Percentiles rank a stretch among this genome's conserved stretches.
Conservation (phyloP, 2,329 filamentous ascomycete species). For the Elsinoe fawcettii region DNA sequence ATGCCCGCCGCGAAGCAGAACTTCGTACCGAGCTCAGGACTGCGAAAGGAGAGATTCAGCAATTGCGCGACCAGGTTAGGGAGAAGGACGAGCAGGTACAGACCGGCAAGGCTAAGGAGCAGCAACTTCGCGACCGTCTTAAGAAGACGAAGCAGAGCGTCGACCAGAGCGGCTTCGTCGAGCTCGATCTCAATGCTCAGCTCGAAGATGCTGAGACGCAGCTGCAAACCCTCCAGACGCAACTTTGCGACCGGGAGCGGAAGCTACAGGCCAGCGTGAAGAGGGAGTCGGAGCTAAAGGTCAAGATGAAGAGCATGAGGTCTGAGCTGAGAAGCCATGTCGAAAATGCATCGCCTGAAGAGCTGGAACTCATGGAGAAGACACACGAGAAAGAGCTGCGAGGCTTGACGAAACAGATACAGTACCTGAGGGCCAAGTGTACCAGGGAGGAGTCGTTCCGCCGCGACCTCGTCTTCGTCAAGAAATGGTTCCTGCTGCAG, state of each 20-base stretch:
- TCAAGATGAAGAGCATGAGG: conserved; percentile 25
- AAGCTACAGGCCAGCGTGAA: conserved; percentile 25
- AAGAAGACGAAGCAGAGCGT: conserved; percentile 22
- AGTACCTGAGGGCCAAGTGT: conserved; percentile 78
- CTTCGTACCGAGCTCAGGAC: conserved; percentile 31
- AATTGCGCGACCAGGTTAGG: conserved; percentile 31
- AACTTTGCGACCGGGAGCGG: conserved; percentile 28
- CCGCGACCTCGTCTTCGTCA: conserved; percentile 73
- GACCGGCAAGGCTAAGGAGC: conserved; percentile 33
- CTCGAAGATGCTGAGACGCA: conserved; percentile 35
- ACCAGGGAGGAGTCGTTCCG: conserved; percentile 74
- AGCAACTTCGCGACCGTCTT: conserved; percentile 31
- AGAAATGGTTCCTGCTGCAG: conserved; percentile 71
- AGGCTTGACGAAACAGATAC: conserved; percentile 80
- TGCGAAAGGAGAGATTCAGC: conserved; percentile 28
- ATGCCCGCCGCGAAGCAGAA: conserved; percentile 33
- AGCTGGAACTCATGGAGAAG: conserved; percentile 57
- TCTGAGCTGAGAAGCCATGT: conserved; percentile 24
- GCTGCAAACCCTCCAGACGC: conserved; percentile 32
- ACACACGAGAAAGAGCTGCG: conserved; percentile 67
- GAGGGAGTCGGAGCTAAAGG: conserved; percentile 31
- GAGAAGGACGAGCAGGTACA: conserved; percentile 38
- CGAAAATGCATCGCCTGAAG: conserved; percentile 19
- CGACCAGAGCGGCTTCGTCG: conserved; percentile 28
- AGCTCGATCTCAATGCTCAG: conserved; percentile 33